Percentiles rank a stretch among this genome's conserved stretches.
phyloP scores from a whole-genome alignment of 371 early-diverging fungal species.

The Syncephalis fuscata region DNA sequence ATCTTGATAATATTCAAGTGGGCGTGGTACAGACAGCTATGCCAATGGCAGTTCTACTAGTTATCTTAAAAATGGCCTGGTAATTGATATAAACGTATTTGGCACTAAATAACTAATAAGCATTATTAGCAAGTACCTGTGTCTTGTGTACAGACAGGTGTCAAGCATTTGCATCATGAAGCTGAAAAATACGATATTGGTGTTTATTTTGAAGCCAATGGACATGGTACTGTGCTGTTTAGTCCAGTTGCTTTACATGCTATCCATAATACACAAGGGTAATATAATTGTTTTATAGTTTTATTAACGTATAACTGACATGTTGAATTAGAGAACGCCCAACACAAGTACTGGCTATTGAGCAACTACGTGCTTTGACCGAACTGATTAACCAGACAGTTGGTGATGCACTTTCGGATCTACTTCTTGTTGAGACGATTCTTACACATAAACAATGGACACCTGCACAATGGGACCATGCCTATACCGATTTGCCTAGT shows the following conservation, averaged over 20 bases:
- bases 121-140: constrained; percentile 55
- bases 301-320: too few relatives aligned
- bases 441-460: constrained; percentile 65
- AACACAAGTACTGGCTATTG: constrained; percentile 61
- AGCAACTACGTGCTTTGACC: constrained; percentile 58
- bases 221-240: constrained; percentile 98
- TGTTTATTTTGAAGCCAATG: constrained; percentile 99
- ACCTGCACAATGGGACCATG: constrained; percentile 76
- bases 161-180: constrained; percentile 98
- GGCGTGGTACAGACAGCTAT: constrained; percentile 98
- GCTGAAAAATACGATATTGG: constrained; percentile 96
- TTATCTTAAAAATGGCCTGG: constrained; percentile 73
- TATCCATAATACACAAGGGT: constrained; percentile 54
- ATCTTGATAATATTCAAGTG: constrained; percentile 58
- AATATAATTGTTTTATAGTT: too few relatives aligned
- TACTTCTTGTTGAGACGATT: constrained; percentile 90
- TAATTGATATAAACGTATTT: constrained; percentile 14
- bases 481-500: constrained; percentile 89
- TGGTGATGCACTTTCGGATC: constrained; percentile 97
- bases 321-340: constrained; percentile 38
- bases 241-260: constrained; percentile 61
- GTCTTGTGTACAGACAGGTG: constrained; percentile 92
- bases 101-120: constrained; percentile 16
- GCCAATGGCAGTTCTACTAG: constrained; percentile 93
- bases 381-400: constrained; percentile 96